Evolutionary conservation across 1,139 yeast genomes (phyloP), one percentile per base, ranked within the genome.

Genomic region (Candida glucosophila): DNA sequence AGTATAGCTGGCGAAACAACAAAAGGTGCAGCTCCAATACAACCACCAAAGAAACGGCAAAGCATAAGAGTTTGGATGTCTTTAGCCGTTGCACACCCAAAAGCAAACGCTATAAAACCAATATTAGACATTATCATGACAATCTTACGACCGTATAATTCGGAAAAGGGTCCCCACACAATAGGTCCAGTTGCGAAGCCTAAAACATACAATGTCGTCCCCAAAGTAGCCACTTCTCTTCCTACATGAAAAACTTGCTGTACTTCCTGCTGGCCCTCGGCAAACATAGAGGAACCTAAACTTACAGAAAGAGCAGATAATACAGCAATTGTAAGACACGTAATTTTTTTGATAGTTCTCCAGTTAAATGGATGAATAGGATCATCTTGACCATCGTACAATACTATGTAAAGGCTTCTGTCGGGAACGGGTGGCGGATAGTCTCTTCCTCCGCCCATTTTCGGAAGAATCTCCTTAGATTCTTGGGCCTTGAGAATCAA

Each of bases 181-280:
- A 80, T 57, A 5, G 94, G 94, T 11, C 94, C 93, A 0, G 79
- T 66, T 1, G 92, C 93, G 49, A 81, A 81, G 12, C 94, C 94
- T 22, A 78, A 44, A 12, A 83, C 93, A 40, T 71, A 83, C 16
- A 82, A 58, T 0, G 92, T 73, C 8, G 81, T 65, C 27, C 82
- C 79, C 22, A 82, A 58, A 6, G 77, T 63, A 6, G 76, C 73
- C 4, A 72, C 79, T 11, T 67, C 73, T 6, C 43, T 36, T 12
- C 76, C 72, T 19, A 79, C 69, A 29, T 65, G 67, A 43, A 49
- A 79, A 24, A 55, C 45, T 19, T 34, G 54, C 35, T 62, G 41
- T 22, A 78, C 41, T 13, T 49, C 63, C 0, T 42, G 30, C 7
- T 66, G 55, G 5, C 67, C 78, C 20, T 73, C 59, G 2, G 83